These are phyloP conservation scores for Astragalus membranaceus DNA, from an alignment of 306 rosid genomes.

Conservation along the genomic window DNA sequence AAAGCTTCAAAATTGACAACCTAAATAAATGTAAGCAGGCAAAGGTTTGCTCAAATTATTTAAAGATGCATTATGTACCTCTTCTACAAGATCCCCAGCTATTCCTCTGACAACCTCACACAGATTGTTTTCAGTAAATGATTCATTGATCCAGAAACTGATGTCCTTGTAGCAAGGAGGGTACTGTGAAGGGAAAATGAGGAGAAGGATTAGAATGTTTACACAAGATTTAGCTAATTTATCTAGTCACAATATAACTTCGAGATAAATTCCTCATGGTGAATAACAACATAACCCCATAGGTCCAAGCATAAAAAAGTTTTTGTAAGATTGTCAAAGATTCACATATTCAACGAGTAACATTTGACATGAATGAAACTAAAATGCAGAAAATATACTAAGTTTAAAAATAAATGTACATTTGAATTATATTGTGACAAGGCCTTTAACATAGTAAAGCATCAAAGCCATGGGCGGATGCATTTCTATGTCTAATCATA, in stretches of 20 bases:
- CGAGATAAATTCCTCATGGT: background rate
- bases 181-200: slow-evolving; percentile 45
- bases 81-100: slow-evolving; percentile 96
- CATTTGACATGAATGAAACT: background rate
- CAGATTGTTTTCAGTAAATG: slow-evolving; percentile 88
- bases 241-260: background rate
- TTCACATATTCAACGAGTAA: background rate
- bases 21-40: background rate
- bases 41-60: background rate
- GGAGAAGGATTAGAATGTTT: slow-evolving; percentile 7
- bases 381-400: slow-evolving; percentile 4
- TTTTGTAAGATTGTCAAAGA: background rate
- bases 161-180: slow-evolving; percentile 97
- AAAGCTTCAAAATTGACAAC: background rate
- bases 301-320: background rate
- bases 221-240: background rate
- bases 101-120: slow-evolving; percentile 94
- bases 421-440: background rate
- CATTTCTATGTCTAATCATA: background rate
- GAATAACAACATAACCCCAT: background rate
- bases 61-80: slow-evolving; percentile 67
- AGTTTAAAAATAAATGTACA: background rate
- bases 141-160: slow-evolving; percentile 89
- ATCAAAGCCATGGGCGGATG: background rate
- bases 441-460: slow-evolving; percentile 9